A percentile compares a stretch with the other conserved stretches of the same genome.
Evolutionary conservation across 2,329 filamentous ascomycete genomes (phyloP).

Genomic region (Cladophialophora chaetospira): DNA sequence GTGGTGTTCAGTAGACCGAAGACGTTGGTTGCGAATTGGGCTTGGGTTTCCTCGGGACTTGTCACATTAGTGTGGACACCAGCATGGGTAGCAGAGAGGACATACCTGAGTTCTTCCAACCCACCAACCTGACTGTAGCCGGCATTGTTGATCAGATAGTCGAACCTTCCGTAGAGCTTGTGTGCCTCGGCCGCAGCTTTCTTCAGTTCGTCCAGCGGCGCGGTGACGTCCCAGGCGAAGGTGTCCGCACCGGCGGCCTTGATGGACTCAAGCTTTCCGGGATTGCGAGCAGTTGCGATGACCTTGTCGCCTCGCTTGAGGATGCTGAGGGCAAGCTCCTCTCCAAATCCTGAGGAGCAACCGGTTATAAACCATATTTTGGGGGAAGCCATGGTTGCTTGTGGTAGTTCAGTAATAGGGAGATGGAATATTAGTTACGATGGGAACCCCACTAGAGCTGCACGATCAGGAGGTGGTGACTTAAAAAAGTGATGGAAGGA

Average conservation of each 20-base stretch:
- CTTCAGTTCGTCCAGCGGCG: slow-evolving; percentile 19
- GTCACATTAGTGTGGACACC: neutral
- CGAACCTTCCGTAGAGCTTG: slow-evolving; percentile 33
- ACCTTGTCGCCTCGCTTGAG: slow-evolving; percentile 39
- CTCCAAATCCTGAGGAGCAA: slow-evolving; percentile 40
- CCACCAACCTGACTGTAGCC: slow-evolving; percentile 36
- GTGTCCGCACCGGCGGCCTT: slow-evolving; percentile 34
- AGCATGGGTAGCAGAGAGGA: neutral
- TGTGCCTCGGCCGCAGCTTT: slow-evolving; percentile 18
- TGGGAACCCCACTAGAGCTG: too few species aligned
- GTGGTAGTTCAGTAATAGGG: neutral
- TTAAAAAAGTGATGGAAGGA: too few species aligned
- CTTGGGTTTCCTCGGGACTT: slow-evolving; percentile 32
- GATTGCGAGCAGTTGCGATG: slow-evolving; percentile 41
- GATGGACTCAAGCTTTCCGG: slow-evolving; percentile 34
- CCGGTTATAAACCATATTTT: slow-evolving; percentile 43
- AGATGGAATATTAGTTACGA: too few species aligned
- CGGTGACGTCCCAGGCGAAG: slow-evolving; percentile 35
- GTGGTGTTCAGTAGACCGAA: slow-evolving; percentile 43
- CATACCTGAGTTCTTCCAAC: slow-evolving; percentile 36
- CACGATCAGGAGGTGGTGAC: neutral
- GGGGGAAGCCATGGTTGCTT: slow-evolving; percentile 6
- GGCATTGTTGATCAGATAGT: slow-evolving; percentile 43
- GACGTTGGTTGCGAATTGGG: slow-evolving; percentile 42
- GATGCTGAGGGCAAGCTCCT: slow-evolving; percentile 34